Base-by-base conservation (phyloP, 805 yeast genomes). In the Lachancea sp. region DNA sequence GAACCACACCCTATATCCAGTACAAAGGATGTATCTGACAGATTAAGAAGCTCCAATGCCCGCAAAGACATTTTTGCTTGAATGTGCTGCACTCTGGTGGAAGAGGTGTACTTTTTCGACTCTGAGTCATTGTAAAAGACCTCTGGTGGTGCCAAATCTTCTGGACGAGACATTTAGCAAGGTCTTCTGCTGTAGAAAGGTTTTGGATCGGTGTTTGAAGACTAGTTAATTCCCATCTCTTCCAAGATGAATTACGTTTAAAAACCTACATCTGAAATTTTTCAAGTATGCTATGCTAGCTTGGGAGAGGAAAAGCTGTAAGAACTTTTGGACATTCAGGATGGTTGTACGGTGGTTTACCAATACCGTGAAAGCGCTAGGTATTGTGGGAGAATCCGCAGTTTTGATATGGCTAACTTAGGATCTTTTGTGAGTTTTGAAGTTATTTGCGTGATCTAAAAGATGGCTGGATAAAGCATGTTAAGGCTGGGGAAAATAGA, bases 1-100 rank as follows among this genome's bases (percentile, higher is more conserved):
- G 97, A 88, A 2, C 98, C 98, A 69, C 97, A 92, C 12, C 98
- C 98, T 25, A 92, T 74, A 71, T 92, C 98, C 15, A 92, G 73
- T 8, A 92, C 60, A 53, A 80, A 80, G 51, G 85, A 83, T 26
- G 64, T 71, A 22, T 65, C 68, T 1, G 83, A 82, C 29, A 92
- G 64, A 59, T 88, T 85, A 42, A 92, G 67, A 26, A 92, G 69
- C 53, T 92, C 98, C 34, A 92, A 68, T 0, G 97, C 96, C 52
- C 98, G 72, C 32, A 90, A 71, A 0, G 98, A 88, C 98, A 92
- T 92, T 60, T 86, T 84, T 2, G 97, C 97, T 64, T 92, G 98
- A 55, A 92, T 92, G 59, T 89, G 96, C 67, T 92, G 98, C 36
- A 92, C 96, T 72, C 98, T 92, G 4, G 96, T 83, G 4, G 95